Evolutionary conservation across 1,284 basidiomycete species (phyloP), one percentile per base, ranked within the genome.

Genomic region (Heliocybe sulcata): DNA sequence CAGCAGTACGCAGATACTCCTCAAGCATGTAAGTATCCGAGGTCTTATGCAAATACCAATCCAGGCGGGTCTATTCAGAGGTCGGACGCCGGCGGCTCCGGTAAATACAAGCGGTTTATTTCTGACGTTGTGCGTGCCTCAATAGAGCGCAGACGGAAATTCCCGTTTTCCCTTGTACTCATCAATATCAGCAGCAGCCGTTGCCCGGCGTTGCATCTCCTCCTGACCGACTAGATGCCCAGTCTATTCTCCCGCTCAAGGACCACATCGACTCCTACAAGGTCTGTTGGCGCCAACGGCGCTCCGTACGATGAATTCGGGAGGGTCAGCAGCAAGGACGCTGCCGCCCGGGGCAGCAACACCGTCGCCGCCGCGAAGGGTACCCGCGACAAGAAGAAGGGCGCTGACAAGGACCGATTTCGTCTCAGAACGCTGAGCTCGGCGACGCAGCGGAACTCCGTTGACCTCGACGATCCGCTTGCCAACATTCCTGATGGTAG

Each of bases 221-320:
- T 49, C 47, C 23, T 16, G 16, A 4, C 25, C 47, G 23, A n/a
- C 65, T 72, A 72, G 62, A 81, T 81, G 80, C 79, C 75, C 64
- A 79, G 75, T 63, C 63, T 82, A 69, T 81, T 81, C 68, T 79
- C 80, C 65, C 77, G 79, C 56, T 64, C 77, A 58, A 75, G 79
- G 56, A 81, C 80, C 50, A 71, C 69, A 53, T 81, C 80, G n/a
- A 75, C 73, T 1, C 69, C 76, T 54, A 69, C 64, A 63, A 80
- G 76, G 62, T 64, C 61, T 53, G 56, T 35, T 3, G 14, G 55
- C 2, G 3, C 60, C 33, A 35, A 31, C 56, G 67, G 19, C 52
- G 60, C 16, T 53, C 38, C 59, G 52, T 67, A 63, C 60, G 86
- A 89, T 72, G 87, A 89, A 72, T 87, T 88, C 61, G 87, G 86